phyloP scores from a whole-genome alignment of 2,329 filamentous ascomycete species.

The Bertia moriformis region DNA sequence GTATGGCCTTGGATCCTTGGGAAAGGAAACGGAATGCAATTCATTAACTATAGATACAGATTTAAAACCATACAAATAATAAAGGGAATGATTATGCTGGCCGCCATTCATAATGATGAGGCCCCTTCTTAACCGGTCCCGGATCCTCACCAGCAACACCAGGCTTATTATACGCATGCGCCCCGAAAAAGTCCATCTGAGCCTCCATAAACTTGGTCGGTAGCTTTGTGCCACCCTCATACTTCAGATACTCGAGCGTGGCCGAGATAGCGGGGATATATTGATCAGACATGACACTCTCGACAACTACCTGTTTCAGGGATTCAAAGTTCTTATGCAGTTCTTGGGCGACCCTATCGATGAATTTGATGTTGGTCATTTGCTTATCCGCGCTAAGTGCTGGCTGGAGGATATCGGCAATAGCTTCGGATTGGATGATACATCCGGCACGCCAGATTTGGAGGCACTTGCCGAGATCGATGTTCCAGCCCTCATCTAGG shows the following conservation, averaged over 20 bases:
- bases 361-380: slow-evolving; percentile 25
- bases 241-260: slow-evolving; percentile 55
- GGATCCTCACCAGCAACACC: slow-evolving; percentile 30
- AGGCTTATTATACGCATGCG: slow-evolving; percentile 43
- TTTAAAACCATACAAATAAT: too few relatives aligned
- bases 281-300: slow-evolving; percentile 38
- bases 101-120: slow-evolving; percentile 50
- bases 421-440: slow-evolving; percentile 55
- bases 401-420: slow-evolving; percentile 39
- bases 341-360: slow-evolving; percentile 32
- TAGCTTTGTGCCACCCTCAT: slow-evolving; percentile 38
- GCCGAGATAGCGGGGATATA: slow-evolving; percentile 45
- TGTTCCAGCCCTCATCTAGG: slow-evolving; percentile 40
- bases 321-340: slow-evolving; percentile 31
- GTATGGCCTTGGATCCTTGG: too few relatives aligned
- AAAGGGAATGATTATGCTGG: slow-evolving; percentile 19
- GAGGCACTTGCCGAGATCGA: slow-evolving; percentile 33
- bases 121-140: slow-evolving; percentile 35
- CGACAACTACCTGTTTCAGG: slow-evolving; percentile 39
- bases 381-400: slow-evolving; percentile 22
- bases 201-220: slow-evolving; percentile 59
- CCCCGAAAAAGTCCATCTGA: slow-evolving; percentile 57
- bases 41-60: too few relatives aligned
- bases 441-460: slow-evolving; percentile 57
- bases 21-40: too few relatives aligned